These are phyloP conservation scores for Rubroboletus satanas DNA, from an alignment of 768 basidiomycete species.

Conservation along the genomic window DNA sequence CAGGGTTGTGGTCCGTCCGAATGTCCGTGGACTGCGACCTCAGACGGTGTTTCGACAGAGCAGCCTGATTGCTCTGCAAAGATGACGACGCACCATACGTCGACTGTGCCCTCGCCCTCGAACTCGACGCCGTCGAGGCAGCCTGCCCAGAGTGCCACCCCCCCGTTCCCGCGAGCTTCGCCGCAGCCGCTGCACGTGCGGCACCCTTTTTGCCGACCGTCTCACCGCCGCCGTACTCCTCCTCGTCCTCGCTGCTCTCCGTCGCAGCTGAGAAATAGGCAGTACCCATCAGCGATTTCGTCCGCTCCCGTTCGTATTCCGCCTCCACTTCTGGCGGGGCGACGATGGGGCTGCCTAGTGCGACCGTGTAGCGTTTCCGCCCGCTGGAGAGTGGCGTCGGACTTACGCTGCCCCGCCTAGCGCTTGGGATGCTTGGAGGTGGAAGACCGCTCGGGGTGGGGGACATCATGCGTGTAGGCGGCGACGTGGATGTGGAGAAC, in stretches of 20 bases:
- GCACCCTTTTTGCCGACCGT: slow-evolving; percentile 56
- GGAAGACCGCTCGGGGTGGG: slow-evolving; percentile 36
- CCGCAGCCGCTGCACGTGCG: slow-evolving; percentile 30
- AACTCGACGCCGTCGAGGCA: slow-evolving; percentile 11
- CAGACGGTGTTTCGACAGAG: slow-evolving; percentile 26
- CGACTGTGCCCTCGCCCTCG: slow-evolving; percentile 53
- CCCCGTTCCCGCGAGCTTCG: slow-evolving; percentile 31
- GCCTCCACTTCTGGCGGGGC: slow-evolving; percentile 28
- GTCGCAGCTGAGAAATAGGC: slow-evolving; percentile 43
- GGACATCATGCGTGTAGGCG: slow-evolving; percentile 21
- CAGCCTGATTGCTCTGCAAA: slow-evolving; percentile 29
- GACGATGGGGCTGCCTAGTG: slow-evolving; percentile 71
- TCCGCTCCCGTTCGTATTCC: slow-evolving; percentile 29
- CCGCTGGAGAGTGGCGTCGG: slow-evolving; percentile 55
- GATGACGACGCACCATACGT: slow-evolving; percentile 45
- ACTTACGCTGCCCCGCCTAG: slow-evolving; percentile 54
- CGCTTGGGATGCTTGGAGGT: slow-evolving; percentile 36
- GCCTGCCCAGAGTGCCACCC: slow-evolving; percentile 12
- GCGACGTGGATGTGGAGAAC: slow-evolving; percentile 17
- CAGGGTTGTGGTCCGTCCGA: slow-evolving; percentile 17
- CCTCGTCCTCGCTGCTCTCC: slow-evolving; percentile 35
- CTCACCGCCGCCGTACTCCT: slow-evolving; percentile 32
- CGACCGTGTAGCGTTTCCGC: slow-evolving; percentile 82
- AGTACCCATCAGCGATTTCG: slow-evolving; percentile 33
- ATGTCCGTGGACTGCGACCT: slow-evolving; percentile 41